Conservation (phyloP, 345 rosid species). For the Salix purpurea region DNA sequence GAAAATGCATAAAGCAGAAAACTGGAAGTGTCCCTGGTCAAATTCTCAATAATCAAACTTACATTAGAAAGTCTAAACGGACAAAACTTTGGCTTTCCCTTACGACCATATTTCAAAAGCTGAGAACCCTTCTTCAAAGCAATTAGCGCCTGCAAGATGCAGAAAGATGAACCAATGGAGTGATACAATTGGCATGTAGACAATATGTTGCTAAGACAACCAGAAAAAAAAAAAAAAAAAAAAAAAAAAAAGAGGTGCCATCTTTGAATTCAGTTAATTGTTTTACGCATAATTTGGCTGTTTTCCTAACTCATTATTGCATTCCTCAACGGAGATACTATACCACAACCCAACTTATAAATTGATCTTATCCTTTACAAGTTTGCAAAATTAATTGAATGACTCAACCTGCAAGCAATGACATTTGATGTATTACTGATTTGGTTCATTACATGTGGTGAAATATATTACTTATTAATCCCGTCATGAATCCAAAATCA, state of each 20-base stretch:
- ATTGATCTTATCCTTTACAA: background rate
- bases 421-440: background rate
- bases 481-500: background rate
- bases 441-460: background rate
- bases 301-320: background rate
- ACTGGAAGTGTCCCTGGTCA: background rate
- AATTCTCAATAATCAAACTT: slow-evolving; percentile 30
- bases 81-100: slow-evolving; percentile 92
- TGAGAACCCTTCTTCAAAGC: slow-evolving; percentile 92
- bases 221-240: background rate
- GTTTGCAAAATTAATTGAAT: background rate
- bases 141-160: slow-evolving; percentile 63
- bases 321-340: background rate
- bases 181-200: background rate
- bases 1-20: background rate
- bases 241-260: background rate
- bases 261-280: background rate
- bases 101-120: slow-evolving; percentile 87
- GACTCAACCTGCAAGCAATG: background rate
- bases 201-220: background rate
- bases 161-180: background rate
- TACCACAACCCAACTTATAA: background rate
- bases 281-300: background rate
- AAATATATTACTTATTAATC: background rate
- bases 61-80: slow-evolving; percentile 88